phyloP scores from a whole-genome alignment of 768 basidiomycete species.

The Austroboletus eburneus region DNA sequence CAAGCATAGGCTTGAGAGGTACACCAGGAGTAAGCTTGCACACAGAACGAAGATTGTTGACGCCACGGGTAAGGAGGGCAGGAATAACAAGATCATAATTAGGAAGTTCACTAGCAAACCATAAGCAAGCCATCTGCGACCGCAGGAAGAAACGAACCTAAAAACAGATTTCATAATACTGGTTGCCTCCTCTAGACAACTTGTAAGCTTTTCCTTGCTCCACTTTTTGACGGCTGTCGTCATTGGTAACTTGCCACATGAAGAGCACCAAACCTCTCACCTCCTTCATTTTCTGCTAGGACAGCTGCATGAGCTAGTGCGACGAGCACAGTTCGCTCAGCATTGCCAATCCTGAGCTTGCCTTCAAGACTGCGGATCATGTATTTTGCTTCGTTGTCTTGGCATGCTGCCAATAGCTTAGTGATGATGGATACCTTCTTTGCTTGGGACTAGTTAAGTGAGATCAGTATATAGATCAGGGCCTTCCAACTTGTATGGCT shows the following conservation, averaged over 20 bases:
- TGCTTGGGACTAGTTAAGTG: conserved; percentile 67
- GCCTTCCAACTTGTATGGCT: conserved; percentile 16
- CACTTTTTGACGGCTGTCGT: conserved; percentile 65
- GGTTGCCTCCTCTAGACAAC: conserved; percentile 71
- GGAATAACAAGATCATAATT: conserved; percentile 91
- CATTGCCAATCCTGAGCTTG: conserved; percentile 94
- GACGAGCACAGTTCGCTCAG: conserved; percentile 92
- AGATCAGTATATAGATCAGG: neutral
- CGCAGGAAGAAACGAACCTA: conserved; percentile 50
- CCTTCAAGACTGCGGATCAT: conserved; percentile 94
- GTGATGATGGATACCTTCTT: conserved; percentile 96
- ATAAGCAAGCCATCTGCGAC: conserved; percentile 1
- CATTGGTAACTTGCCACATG: conserved; percentile 1
- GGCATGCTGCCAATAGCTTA: conserved; percentile 88
- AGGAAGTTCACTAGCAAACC: conserved; percentile 74
- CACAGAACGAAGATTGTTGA: conserved; percentile 58
- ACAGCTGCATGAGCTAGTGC: conserved; percentile 91
- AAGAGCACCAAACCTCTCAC: conserved; percentile 29
- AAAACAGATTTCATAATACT: conserved; percentile 86
- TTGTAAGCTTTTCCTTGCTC: conserved; percentile 66
- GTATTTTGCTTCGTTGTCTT: conserved; percentile 91
- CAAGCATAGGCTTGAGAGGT: conserved; percentile 97
- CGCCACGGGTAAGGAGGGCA: conserved; percentile 75
- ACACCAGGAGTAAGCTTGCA: conserved; percentile 96
- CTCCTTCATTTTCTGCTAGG: conserved; percentile 68